Conservation (phyloP, 768 basidiomycete genomes). For the Amanita exitialis region DNA sequence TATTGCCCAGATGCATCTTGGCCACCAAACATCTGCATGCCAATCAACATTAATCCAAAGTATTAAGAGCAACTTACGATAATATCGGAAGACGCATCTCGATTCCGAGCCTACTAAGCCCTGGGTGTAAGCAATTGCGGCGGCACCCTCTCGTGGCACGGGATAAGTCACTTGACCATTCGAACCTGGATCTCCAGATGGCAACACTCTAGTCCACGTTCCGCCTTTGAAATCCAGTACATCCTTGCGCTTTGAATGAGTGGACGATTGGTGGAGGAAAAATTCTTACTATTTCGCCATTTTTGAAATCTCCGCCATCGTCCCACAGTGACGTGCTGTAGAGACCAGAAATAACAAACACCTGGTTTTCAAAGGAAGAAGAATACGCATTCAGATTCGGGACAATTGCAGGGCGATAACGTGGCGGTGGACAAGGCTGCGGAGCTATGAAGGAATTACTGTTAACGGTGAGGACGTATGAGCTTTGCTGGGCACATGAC, state of each 20-base stretch:
- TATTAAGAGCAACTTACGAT: conserved; percentile 29
- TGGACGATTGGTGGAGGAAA: not conserved
- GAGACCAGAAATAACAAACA: conserved; percentile 59
- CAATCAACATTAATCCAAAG: not conserved
- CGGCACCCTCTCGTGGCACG: conserved; percentile 61
- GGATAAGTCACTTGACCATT: conserved; percentile 43
- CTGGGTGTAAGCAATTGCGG: conserved; percentile 41
- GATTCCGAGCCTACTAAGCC: conserved; percentile 48
- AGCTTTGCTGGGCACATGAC: conserved; percentile 49
- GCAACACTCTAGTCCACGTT: conserved; percentile 64
- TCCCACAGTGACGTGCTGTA: conserved; percentile 59
- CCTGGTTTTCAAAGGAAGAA: conserved; percentile 49
- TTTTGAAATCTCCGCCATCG: conserved; percentile 47
- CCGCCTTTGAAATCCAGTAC: conserved; percentile 52
- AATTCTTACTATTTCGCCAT: conserved; percentile 62
- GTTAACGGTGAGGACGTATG: conserved; percentile 45
- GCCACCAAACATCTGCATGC: conserved; percentile 59
- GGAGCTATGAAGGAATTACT: conserved; percentile 26
- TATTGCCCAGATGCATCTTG: conserved; percentile 56
- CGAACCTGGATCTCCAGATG: conserved; percentile 65
- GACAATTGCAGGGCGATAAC: conserved; percentile 47
- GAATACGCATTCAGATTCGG: conserved; percentile 52
- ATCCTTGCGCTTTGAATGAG: conserved; percentile 28
- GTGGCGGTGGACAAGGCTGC: conserved; percentile 53
- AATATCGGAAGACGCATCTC: conserved; percentile 47